Percentiles rank a stretch among this genome's conserved stretches.
Evolutionary conservation across 345 rosid genomes (phyloP).

Genomic region (Brassica cretica): DNA sequence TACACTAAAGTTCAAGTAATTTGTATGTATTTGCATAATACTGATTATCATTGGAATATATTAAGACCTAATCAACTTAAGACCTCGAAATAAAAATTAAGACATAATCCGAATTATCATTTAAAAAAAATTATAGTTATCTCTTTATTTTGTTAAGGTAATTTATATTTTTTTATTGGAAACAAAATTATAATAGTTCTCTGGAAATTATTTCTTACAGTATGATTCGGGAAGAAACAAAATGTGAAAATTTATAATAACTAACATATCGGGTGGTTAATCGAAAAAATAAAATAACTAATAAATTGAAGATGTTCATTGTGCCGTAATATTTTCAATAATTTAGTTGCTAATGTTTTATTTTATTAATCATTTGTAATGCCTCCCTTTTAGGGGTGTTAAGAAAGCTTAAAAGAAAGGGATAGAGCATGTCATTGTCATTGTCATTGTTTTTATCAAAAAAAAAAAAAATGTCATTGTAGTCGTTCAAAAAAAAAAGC

Average conservation of each 20-base stretch:
- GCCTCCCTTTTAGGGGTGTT: background rate
- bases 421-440: background rate
- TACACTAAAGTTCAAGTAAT: background rate
- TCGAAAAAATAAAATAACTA: too few species aligned
- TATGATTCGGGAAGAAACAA: constrained; percentile 9
- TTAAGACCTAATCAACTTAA: background rate
- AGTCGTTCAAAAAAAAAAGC: background rate
- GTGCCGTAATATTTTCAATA: too few species aligned
- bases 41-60: background rate
- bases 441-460: too few species aligned
- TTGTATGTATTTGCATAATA: background rate
- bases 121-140: background rate
- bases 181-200: background rate
- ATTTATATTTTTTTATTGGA: background rate
- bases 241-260: background rate
- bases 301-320: too few species aligned
- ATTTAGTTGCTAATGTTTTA: background rate
- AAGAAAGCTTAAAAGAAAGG: background rate
- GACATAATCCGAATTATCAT: background rate
- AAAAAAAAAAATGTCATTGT: background rate
- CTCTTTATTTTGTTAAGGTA: background rate
- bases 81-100: background rate
- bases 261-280: too few species aligned
- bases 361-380: background rate
- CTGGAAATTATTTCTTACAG: background rate